Evolutionary conservation across 108 stramenopile genomes (phyloP), one percentile per base, ranked within the genome.

Genomic region (Nitzschia putrida): DNA sequence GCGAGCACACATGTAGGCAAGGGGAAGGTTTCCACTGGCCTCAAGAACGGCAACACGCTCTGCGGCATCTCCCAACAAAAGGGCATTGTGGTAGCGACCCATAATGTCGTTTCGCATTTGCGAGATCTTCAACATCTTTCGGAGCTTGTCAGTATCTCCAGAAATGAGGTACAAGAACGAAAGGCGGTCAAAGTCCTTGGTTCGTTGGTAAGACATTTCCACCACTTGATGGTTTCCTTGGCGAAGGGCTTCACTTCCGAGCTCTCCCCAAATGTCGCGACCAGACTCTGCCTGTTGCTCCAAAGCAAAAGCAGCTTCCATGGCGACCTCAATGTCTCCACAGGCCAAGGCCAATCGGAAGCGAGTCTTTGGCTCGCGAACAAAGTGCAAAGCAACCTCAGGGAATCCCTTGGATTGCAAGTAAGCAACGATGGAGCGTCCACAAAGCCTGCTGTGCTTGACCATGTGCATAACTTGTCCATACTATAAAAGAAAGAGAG

Each of bases 351-450:
- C 97, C 51, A 99, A 83, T 52, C 92, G 90, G 88, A 99, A 99
- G 23, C 95, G 77, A 37, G 97, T 97, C 67, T 85, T 83, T 14
- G 91, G 92, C 73, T 99, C 98, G 25, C 87, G 86, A 20, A 98
- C 98, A 78, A 99, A 99, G 83, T 98, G 97, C 57, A 99, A 89
- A 9, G 98, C 98, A 21, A 99, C 97, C 77, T 99, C 98, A 0
- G 98, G 97, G 80, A 95, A 99, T 24, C 98, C 98, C 80, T 97
- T 97, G 21, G 87, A 80, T 71, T 98, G 97, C 63, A 99, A 83
- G 76, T 98, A 99, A 4, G 94, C 91, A 54, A 98, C 96, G 68
- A 99, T 97, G 41, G 98, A 95, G 71, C 96, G 90, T 18, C 98
- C 97, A 61, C 96, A 97, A 52, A 99, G 85, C 52, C 91, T 87